Percentiles rank a stretch among this genome's conserved stretches.
These are phyloP conservation scores for Samsoniella hepiali DNA, from an alignment of 2,329 filamentous ascomycete genomes.

Conservation along the genomic window DNA sequence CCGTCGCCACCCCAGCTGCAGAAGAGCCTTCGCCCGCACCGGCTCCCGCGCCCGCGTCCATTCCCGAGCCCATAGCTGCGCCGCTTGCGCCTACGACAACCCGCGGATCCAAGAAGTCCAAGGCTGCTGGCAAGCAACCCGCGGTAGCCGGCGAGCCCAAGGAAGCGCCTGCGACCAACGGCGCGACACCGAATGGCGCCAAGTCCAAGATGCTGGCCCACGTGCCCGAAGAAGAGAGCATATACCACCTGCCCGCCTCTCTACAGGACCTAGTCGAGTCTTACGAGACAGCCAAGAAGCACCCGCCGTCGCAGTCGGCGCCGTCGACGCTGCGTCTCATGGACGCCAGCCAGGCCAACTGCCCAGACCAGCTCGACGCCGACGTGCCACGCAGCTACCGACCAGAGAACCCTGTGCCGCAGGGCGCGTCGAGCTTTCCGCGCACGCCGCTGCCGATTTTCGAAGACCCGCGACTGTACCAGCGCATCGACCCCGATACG, in stretches of 20 bases:
- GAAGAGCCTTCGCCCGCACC: constrained; percentile 16
- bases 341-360: constrained; percentile 67
- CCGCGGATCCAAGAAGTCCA: constrained; percentile 37
- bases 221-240: constrained; percentile 65
- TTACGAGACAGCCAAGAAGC: constrained; percentile 78
- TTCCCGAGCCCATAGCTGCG: constrained; percentile 19
- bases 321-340: constrained; percentile 72
- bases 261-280: constrained; percentile 88
- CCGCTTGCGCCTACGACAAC: constrained; percentile 24
- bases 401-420: constrained; percentile 74
- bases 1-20: constrained; percentile 24
- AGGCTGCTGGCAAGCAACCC: constrained; percentile 43
- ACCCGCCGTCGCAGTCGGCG: constrained; percentile 58
- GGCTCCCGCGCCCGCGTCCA: constrained; percentile 5
- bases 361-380: constrained; percentile 73
- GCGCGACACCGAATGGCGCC: constrained; percentile 43
- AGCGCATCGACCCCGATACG: constrained; percentile 88
- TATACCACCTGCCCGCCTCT: constrained; percentile 87
- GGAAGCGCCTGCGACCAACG: constrained; percentile 50
- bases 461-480: constrained; percentile 84
- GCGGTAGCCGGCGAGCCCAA: constrained; percentile 39
- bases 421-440: constrained; percentile 78
- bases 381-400: constrained; percentile 82
- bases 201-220: constrained; percentile 46
- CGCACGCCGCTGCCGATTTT: constrained; percentile 90